Evolutionary conservation across 2,329 filamentous ascomycete species (phyloP).

Genomic region (Chaetomium olivaceum): DNA sequence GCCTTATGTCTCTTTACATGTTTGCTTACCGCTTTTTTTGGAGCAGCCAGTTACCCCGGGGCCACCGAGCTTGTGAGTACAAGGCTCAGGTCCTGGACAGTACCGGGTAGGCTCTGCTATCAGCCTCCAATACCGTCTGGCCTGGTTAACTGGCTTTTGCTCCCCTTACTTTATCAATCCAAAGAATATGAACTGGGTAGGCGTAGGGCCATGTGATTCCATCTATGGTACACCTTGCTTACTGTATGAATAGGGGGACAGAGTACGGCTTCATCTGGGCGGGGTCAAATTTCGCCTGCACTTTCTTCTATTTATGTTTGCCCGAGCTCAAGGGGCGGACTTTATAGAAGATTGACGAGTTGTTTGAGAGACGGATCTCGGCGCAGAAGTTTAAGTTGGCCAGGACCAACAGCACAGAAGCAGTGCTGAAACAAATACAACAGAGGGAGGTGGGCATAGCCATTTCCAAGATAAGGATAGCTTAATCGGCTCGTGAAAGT

Average conservation of each 20-base stretch:
- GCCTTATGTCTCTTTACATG: slow-evolving; percentile 40
- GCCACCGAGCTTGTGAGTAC: slow-evolving; percentile 48
- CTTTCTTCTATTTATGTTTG: slow-evolving; percentile 38
- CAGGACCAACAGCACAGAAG: slow-evolving; percentile 33
- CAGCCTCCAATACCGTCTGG: slow-evolving; percentile 49
- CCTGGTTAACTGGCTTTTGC: slow-evolving; percentile 49
- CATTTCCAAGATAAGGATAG: slow-evolving; percentile 9
- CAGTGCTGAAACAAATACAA: slow-evolving; percentile 33
- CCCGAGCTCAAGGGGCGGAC: slow-evolving; percentile 38
- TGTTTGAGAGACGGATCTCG: slow-evolving; percentile 35
- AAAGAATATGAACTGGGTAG: slow-evolving; percentile 42
- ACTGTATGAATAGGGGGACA: slow-evolving; percentile 38
- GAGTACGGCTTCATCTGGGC: slow-evolving; percentile 49
- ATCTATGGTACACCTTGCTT: neutral
- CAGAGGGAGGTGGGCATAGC: slow-evolving; percentile 8
- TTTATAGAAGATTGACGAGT: slow-evolving; percentile 39
- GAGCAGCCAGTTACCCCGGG: slow-evolving; percentile 45
- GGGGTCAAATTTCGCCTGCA: slow-evolving; percentile 35
- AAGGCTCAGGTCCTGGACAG: slow-evolving; percentile 48
- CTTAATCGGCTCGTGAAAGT: neutral
- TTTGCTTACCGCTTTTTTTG: slow-evolving; percentile 43
- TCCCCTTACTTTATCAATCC: slow-evolving; percentile 52
- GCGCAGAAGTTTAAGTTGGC: slow-evolving; percentile 37
- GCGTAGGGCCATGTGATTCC: slow-evolving; percentile 5
- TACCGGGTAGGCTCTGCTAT: slow-evolving; percentile 53